A percentile compares a stretch with the other conserved stretches of the same genome.
phyloP scores from a whole-genome alignment of 2,329 filamentous ascomycete species.

The Ambrosiella beaveri region DNA sequence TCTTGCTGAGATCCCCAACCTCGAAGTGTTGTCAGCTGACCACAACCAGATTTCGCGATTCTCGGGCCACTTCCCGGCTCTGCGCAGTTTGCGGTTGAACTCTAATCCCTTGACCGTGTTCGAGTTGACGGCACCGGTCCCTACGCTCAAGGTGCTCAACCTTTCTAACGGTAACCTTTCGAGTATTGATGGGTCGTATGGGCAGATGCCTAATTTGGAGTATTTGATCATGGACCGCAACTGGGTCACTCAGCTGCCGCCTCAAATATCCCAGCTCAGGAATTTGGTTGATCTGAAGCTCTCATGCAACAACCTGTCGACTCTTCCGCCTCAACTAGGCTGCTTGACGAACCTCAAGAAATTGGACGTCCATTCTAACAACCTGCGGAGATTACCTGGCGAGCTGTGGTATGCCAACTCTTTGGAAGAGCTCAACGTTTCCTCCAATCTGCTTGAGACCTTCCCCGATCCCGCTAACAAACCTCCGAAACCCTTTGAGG shows the following conservation, averaged over 20 bases:
- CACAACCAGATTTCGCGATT: conserved; percentile 90
- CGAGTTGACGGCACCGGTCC: conserved; percentile 58
- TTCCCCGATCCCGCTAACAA: conserved; percentile 78
- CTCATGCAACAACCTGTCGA: conserved; percentile 73
- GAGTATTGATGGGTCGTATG: conserved; percentile 75
- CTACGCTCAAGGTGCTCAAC: conserved; percentile 72
- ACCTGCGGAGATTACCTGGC: conserved; percentile 69
- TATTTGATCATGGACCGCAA: conserved; percentile 86
- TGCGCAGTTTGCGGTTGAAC: conserved; percentile 75
- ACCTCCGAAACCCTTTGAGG: conserved; percentile 41
- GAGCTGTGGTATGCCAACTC: conserved; percentile 94
- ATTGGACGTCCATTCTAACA: conserved; percentile 84
- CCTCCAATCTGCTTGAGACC: conserved; percentile 76
- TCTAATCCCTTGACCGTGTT: conserved; percentile 93
- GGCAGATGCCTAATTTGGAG: conserved; percentile 71
- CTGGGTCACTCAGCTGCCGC: conserved; percentile 79
- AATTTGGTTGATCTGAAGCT: conserved; percentile 86
- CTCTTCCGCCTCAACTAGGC: conserved; percentile 74
- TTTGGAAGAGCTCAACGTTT: conserved; percentile 82
- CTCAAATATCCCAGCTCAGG: conserved; percentile 66
- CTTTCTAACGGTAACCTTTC: conserved; percentile 82
- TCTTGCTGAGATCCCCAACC: conserved; percentile 62
- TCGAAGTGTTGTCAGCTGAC: conserved; percentile 78
- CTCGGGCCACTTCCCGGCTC: conserved; percentile 67
- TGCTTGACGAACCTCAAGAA: conserved; percentile 69